Conservation (phyloP, 164 flowering plant species). For the Chloranthus sessilifolius region DNA sequence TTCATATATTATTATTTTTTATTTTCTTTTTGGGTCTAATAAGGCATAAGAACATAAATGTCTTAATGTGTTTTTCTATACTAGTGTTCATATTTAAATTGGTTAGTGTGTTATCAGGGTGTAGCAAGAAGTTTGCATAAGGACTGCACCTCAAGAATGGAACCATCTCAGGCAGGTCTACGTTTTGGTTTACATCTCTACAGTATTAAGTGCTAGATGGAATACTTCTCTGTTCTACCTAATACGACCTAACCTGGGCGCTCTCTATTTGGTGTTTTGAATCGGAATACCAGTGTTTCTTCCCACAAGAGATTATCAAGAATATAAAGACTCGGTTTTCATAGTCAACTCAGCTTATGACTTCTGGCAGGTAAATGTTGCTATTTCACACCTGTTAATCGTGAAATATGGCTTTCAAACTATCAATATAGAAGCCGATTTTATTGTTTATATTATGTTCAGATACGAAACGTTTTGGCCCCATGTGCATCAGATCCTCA, state of each 20-base stretch:
- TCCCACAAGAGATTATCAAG: constrained; percentile 62
- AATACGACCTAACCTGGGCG: too few relatives aligned
- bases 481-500: constrained; percentile 49
- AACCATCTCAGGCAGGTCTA: constrained; percentile 59
- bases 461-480: constrained; percentile 74
- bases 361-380: constrained; percentile 78
- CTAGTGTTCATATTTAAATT: too few relatives aligned
- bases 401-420: background rate
- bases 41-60: too few relatives aligned
- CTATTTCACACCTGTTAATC: constrained; percentile 3
- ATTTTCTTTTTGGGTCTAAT: too few relatives aligned
- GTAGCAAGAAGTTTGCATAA: constrained; percentile 55
- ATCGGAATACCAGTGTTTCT: constrained; percentile 61
- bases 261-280: constrained; percentile 8
- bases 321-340: constrained; percentile 62
- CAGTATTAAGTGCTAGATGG: background rate
- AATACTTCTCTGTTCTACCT: background rate
- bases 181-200: background rate
- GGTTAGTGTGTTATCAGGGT: constrained; percentile 39
- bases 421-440: background rate
- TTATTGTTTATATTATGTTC: constrained; percentile 11
- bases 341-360: constrained; percentile 90
- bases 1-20: too few relatives aligned
- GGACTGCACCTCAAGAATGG: constrained; percentile 53
- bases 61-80: too few relatives aligned